Percentiles rank a stretch among this genome's conserved stretches.
phyloP scores from a whole-genome alignment of 495 filamentous ascomycete genomes.

The Talaromyces ruber region DNA sequence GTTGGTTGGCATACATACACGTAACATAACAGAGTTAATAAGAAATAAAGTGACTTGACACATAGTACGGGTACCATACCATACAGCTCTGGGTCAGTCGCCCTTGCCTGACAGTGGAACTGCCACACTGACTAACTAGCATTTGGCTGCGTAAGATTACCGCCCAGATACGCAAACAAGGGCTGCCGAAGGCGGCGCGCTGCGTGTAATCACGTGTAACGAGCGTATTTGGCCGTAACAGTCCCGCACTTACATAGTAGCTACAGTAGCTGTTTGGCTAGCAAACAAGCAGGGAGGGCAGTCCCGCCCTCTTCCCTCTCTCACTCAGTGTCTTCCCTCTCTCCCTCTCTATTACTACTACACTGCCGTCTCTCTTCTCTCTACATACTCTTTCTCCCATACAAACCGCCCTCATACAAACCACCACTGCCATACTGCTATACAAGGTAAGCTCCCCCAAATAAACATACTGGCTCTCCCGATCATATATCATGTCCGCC shows the following conservation, averaged over 20 bases:
- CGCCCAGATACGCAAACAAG: neutral
- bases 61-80: neutral
- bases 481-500: slow-evolving; percentile 7
- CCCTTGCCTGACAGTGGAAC: neutral
- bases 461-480: slow-evolving; percentile 16
- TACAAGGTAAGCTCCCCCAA: slow-evolving; percentile 26
- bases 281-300: slow-evolving; percentile 12
- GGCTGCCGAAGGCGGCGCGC: too few species aligned
- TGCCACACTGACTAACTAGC: neutral
- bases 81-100: neutral
- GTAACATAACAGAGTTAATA: neutral
- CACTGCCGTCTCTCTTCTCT: slow-evolving; percentile 25
- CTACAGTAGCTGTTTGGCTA: slow-evolving; percentile 7
- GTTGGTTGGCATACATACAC: neutral
- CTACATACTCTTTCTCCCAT: slow-evolving; percentile 33
- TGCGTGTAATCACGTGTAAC: neutral
- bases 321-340: slow-evolving; percentile 27
- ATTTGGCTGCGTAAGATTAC: neutral
- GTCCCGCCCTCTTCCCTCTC: slow-evolving; percentile 18
- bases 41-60: neutral
- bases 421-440: slow-evolving; percentile 46
- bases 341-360: slow-evolving; percentile 28
- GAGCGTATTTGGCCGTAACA: neutral
- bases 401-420: slow-evolving; percentile 55
- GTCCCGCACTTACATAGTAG: neutral